Evolutionary conservation across 192 early-diverging fungal species (phyloP).

Genomic region (Glomus cerebriforme): DNA sequence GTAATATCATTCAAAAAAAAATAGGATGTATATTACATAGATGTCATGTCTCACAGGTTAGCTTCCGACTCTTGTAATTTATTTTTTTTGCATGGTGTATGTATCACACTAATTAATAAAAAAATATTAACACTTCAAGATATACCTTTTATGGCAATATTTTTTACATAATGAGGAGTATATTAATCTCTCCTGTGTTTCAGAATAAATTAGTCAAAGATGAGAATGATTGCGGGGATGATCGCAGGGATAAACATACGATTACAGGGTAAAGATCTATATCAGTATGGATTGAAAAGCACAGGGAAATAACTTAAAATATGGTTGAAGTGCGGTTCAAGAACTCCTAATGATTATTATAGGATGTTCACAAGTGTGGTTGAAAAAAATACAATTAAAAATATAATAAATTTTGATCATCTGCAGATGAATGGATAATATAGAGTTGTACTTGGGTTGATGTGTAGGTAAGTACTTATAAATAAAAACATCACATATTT

Average conservation of each 20-base stretch:
- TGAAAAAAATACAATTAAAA: neutral
- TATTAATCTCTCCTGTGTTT: no score
- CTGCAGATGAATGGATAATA: neutral
- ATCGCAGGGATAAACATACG: slow-evolving; percentile 3
- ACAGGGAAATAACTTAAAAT: neutral
- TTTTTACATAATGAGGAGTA: no score
- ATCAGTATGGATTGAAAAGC: neutral
- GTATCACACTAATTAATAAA: no score
- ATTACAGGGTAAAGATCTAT: slow-evolving; percentile 13
- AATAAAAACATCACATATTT: neutral
- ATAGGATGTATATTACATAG: no score
- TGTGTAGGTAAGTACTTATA: neutral
- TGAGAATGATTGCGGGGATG: neutral
- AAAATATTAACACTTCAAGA: no score
- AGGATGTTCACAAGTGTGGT: slow-evolving; percentile 5
- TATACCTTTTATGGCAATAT: no score
- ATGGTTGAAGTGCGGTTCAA: neutral
- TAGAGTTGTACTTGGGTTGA: slow-evolving; percentile 12
- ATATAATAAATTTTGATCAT: neutral
- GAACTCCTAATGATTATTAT: neutral
- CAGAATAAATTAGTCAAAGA: no score
- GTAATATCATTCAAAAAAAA: no score
- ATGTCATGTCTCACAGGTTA: no score
- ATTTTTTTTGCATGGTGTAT: no score
- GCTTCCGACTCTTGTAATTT: no score